Evolutionary conservation across 495 filamentous ascomycete genomes (phyloP).

Genomic region (Parachaetomium inaequale): DNA sequence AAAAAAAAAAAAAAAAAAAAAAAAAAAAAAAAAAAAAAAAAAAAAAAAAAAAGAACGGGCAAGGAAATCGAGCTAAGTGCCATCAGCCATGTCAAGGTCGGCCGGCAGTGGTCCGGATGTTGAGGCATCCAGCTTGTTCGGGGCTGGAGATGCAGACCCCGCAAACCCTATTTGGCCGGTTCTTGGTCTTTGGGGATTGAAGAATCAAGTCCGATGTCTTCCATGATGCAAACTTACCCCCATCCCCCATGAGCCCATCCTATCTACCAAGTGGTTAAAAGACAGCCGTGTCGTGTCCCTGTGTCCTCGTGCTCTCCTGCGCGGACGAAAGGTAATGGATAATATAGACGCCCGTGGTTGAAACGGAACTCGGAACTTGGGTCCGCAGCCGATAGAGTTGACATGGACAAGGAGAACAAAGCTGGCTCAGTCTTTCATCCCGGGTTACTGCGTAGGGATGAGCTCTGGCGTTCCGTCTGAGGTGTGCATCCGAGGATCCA

Average conservation of each 20-base stretch:
- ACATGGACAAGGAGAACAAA: too few species aligned
- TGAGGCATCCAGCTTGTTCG: background rate
- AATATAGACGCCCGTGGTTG: background rate
- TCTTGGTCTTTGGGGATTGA: background rate
- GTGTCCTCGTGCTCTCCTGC: background rate
- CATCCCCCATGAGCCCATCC: background rate
- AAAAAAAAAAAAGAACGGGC: too few species aligned
- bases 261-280: background rate
- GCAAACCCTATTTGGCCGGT: background rate
- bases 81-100: background rate
- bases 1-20: background rate
- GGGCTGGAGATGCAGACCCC: background rate
- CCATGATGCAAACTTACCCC: background rate
- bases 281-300: background rate
- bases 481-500: background rate
- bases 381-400: conserved; percentile 1
- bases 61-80: too few species aligned
- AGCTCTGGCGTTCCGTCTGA: background rate
- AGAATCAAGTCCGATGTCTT: background rate
- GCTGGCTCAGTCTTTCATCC: background rate
- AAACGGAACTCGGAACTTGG: background rate
- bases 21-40: too few species aligned
- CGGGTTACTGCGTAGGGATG: conserved; percentile 1
- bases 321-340: background rate
- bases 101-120: background rate